Conservation (phyloP, 768 basidiomycete species). For the Mycena galericulata region DNA sequence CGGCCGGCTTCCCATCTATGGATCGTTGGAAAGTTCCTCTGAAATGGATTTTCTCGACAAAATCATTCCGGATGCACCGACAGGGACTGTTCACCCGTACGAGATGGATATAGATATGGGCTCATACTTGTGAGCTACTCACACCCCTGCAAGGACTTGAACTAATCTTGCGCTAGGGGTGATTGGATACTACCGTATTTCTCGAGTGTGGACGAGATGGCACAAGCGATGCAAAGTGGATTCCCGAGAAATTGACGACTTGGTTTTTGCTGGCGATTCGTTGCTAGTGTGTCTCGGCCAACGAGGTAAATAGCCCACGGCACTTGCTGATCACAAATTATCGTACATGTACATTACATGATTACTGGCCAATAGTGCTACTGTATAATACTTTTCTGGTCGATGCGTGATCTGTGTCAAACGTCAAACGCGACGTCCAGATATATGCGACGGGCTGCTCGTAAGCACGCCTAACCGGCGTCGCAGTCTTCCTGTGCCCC, state of each 20-base stretch:
- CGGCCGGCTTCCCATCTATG: constrained; percentile 22
- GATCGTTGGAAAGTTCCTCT: constrained; percentile 1
- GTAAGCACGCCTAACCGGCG: no score
- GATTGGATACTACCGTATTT: constrained; percentile 22
- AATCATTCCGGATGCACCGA: background rate
- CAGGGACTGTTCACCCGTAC: background rate
- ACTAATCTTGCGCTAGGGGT: background rate
- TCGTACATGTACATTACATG: no score
- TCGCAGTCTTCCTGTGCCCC: no score
- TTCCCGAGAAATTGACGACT: background rate
- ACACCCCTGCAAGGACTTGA: background rate
- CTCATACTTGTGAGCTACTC: constrained; percentile 4
- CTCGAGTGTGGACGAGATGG: constrained; percentile 5
- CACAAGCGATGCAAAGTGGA: background rate
- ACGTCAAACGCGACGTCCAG: no score
- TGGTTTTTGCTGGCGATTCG: no score
- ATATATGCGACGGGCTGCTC: no score
- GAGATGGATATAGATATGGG: background rate
- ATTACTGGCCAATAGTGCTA: no score
- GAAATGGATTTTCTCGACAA: constrained; percentile 1
- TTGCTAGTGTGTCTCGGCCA: no score
- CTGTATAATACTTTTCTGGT: no score
- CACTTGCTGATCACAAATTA: no score
- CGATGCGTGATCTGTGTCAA: no score
- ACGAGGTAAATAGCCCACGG: no score